phyloP scores from a whole-genome alignment of 2,329 filamentous ascomycete species.

The Colletotrichum destructivum region DNA sequence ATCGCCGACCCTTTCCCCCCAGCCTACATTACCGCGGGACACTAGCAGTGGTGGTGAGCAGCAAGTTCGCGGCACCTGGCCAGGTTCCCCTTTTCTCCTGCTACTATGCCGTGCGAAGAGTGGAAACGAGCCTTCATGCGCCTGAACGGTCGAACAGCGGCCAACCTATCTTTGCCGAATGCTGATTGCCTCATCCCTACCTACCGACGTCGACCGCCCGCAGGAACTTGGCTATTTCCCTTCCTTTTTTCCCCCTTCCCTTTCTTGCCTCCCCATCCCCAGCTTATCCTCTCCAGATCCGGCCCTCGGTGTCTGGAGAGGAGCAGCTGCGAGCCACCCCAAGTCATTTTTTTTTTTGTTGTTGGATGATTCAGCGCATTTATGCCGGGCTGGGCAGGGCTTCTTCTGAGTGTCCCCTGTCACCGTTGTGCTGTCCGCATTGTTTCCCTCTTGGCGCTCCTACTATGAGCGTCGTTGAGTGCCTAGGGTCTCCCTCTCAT shows the following conservation, averaged over 20 bases:
- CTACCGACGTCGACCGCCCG: neutral
- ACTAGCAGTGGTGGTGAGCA: conserved; percentile 33
- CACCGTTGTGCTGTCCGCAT: conserved; percentile 27
- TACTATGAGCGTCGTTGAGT: conserved; percentile 14
- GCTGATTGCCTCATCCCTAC: conserved; percentile 7
- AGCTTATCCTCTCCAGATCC: neutral
- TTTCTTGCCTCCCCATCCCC: conserved; percentile 4
- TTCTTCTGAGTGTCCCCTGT: neutral
- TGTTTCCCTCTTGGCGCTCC: conserved; percentile 24
- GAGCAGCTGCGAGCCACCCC: neutral
- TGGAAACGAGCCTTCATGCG: conserved; percentile 39
- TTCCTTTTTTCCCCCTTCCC: conserved; percentile 11
- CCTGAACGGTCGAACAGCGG: conserved; percentile 32
- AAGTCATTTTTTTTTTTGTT: neutral
- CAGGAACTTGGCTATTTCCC: conserved; percentile 15
- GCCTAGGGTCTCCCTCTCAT: conserved; percentile 32
- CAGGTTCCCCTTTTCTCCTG: conserved; percentile 38
- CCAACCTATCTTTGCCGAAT: conserved; percentile 32
- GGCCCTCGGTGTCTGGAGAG: neutral
- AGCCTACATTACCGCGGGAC: conserved; percentile 7
- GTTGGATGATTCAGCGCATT: neutral
- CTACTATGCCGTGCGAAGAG: conserved; percentile 17
- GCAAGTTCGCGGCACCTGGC: conserved; percentile 25
- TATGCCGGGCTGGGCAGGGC: neutral
- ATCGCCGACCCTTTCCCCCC: conserved; percentile 9